Evolutionary conservation across 495 filamentous ascomycete genomes (phyloP).

Genomic region (Friedmanniomyces simplex): DNA sequence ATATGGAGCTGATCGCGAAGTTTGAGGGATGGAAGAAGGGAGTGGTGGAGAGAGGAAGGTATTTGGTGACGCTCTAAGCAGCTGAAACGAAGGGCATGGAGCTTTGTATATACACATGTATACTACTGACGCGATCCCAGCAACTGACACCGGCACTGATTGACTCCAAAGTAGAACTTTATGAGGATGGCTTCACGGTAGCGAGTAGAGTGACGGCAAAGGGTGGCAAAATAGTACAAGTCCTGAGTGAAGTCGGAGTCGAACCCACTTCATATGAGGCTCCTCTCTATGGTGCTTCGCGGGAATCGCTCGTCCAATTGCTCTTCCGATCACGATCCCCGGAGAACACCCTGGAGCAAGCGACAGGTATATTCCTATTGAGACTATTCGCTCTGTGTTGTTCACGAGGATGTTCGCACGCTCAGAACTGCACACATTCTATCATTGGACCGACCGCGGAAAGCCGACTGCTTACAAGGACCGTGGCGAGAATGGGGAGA

Average conservation of each 20-base stretch:
- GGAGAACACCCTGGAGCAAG: too few species aligned
- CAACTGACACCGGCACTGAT: not conserved
- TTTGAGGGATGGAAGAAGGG: not conserved
- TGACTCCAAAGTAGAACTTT: not conserved
- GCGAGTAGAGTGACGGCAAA: not conserved
- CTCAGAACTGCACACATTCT: not conserved
- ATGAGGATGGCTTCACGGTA: too few species aligned
- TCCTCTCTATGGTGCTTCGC: not conserved
- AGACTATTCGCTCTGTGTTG: not conserved
- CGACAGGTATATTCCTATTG: not conserved
- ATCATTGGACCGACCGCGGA: not conserved
- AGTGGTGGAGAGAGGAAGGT: not conserved
- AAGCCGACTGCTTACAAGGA: not conserved
- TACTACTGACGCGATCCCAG: not conserved
- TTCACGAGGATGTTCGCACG: too few species aligned
- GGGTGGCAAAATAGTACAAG: not conserved
- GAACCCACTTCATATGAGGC: not conserved
- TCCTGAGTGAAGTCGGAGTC: not conserved
- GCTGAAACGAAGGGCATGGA: not conserved
- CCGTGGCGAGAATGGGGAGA: too few species aligned
- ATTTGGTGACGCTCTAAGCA: not conserved
- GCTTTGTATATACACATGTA: not conserved
- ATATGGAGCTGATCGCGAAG: not conserved
- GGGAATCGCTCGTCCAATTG: too few species aligned
- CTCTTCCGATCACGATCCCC: too few species aligned